Conservation (phyloP, 805 yeast genomes). For the Candida tallmaniae region DNA sequence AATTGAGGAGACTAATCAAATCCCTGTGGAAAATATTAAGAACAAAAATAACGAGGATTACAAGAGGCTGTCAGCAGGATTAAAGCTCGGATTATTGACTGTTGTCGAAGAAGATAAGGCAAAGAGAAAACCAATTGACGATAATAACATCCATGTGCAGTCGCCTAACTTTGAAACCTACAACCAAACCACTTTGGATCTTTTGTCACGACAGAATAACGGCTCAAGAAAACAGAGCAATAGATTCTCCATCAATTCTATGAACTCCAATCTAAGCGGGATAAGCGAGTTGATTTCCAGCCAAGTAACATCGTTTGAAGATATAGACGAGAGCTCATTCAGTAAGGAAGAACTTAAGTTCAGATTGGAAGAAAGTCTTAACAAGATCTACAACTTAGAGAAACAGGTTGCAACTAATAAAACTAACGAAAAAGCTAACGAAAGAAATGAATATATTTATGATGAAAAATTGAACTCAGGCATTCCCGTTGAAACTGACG, state of each 20-base stretch:
- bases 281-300: conserved; percentile 43
- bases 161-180: conserved; percentile 26
- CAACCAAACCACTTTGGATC: conserved; percentile 34
- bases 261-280: conserved; percentile 46
- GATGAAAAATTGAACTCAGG: background rate
- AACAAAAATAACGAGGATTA: conserved; percentile 8
- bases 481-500: no score
- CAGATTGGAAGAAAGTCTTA: conserved; percentile 36
- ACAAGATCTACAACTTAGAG: conserved; percentile 31
- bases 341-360: conserved; percentile 30
- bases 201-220: conserved; percentile 21
- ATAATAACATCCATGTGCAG: conserved; percentile 20
- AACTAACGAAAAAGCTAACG: background rate
- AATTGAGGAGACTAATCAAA: background rate
- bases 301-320: conserved; percentile 34
- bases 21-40: background rate
- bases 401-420: conserved; percentile 1
- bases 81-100: conserved; percentile 34
- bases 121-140: conserved; percentile 17
- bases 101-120: conserved; percentile 29
- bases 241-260: conserved; percentile 51
- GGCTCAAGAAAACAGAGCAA: conserved; percentile 22
- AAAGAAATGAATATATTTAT: background rate
- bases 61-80: conserved; percentile 32
- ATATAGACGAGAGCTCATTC: conserved; percentile 10